A percentile compares a stretch with the other conserved stretches of the same genome.
Evolutionary conservation across 495 filamentous ascomycete species (phyloP).

Genomic region (Xylaria telfairii): DNA sequence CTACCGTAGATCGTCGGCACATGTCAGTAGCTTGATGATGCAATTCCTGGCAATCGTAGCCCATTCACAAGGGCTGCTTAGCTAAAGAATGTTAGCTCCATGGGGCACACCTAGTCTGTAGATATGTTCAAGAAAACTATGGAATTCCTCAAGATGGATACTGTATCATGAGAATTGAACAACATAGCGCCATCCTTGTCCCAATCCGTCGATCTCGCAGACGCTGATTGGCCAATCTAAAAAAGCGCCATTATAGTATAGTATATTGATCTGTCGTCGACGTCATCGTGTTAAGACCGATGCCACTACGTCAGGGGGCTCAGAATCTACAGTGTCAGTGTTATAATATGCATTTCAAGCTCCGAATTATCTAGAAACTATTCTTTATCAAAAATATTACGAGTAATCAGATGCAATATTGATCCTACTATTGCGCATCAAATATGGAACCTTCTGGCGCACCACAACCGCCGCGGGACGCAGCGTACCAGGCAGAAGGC

Average conservation of each 20-base stretch:
- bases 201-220: neutral
- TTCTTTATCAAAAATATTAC: neutral
- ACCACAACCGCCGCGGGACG: conserved; percentile 58
- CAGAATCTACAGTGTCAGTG: neutral
- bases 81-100: no score
- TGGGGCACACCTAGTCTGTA: no score
- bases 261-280: conserved; percentile 1
- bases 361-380: neutral
- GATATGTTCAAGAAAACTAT: no score
- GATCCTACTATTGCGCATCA: neutral
- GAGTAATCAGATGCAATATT: neutral
- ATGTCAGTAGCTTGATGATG: no score
- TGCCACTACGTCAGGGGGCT: neutral
- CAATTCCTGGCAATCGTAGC: no score
- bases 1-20: no score
- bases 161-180: no score
- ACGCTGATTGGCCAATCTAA: conserved; percentile 8
- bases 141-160: no score
- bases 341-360: neutral
- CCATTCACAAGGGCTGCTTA: no score
- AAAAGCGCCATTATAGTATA: neutral
- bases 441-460: conserved; percentile 19
- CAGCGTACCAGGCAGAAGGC: conserved; percentile 54
- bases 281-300: conserved; percentile 2
- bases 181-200: neutral